Evolutionary conservation across 1,139 yeast species (phyloP), one percentile per base, ranked within the genome.

Genomic region (Suhomyces atakaporum): DNA sequence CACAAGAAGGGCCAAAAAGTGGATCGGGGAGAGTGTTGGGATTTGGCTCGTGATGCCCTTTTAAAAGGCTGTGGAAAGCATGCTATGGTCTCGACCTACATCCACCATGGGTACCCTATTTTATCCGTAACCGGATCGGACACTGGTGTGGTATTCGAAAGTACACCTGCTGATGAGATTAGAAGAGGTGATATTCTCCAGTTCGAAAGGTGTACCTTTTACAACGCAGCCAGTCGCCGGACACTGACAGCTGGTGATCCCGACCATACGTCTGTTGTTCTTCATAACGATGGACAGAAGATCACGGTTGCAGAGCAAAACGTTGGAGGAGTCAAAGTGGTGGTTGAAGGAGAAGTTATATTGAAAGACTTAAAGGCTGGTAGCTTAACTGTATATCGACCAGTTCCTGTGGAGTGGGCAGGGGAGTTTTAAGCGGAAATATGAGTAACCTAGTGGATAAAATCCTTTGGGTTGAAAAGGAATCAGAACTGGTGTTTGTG

Each of bases 21-120:
- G 6, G 87, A 86, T 2, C 60, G 75, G 35, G 92, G 92, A 7
- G 90, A 84, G 52, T 84, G 92, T 58, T 84, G 90, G 90, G 84
- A 85, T 27, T 66, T 84, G 41, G 90, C 88, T 1, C 72, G 73
- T 35, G 78, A 79, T 36, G 87, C 88, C 0, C 62, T 83, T 25
- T 61, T 64, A 33, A 71, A 75, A 40, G 80, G 81, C 0, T 77
- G 84, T 46, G 82, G 82, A 0, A 78, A 75, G 15, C 75, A 73
- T 48, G 88, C 88, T 0, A 71, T 82, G 61, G 71, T 74, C 1
- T 73, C 84, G 8, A 66, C 69, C 14, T 79, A 79, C 16, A 56
- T 60, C 11, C 67, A 65, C 24, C 88, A 81, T 51, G 90, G 90
- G 1, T 80, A 66, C 31, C 72, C 81, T 8, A 64, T 81, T 16